phyloP scores from a whole-genome alignment of 306 rosid species.

The Cercis canadensis region DNA sequence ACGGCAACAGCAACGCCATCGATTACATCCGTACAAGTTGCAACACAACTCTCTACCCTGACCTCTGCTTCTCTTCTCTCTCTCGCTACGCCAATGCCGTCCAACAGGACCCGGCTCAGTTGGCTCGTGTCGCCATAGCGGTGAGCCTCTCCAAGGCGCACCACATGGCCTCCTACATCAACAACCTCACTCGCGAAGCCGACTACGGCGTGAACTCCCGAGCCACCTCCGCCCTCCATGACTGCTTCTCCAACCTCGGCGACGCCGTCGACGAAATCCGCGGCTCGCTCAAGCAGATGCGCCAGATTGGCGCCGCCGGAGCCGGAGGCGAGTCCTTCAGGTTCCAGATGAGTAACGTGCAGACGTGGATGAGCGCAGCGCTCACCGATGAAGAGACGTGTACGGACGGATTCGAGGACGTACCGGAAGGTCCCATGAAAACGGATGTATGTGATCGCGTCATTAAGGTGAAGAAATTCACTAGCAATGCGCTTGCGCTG shows the following conservation, averaged over 20 bases:
- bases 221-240: slow-evolving; percentile 70
- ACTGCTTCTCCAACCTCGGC: slow-evolving; percentile 81
- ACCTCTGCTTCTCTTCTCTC: slow-evolving; percentile 82
- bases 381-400: slow-evolving; percentile 94
- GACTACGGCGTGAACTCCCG: slow-evolving; percentile 60
- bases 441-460: slow-evolving; percentile 55
- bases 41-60: slow-evolving; percentile 79
- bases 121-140: slow-evolving; percentile 81
- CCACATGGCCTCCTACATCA: slow-evolving; percentile 56
- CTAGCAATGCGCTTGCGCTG: slow-evolving; percentile 91
- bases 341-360: slow-evolving; percentile 96
- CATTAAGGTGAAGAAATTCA: slow-evolving; percentile 64
- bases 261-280: slow-evolving; percentile 89
- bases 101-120: slow-evolving; percentile 70
- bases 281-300: slow-evolving; percentile 90
- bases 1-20: not conserved
- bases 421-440: slow-evolving; percentile 63
- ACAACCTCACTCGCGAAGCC: slow-evolving; percentile 65
- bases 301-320: slow-evolving; percentile 54
- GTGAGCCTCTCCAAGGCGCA: slow-evolving; percentile 66
- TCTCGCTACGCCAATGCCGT: slow-evolving; percentile 82
- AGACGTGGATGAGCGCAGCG: slow-evolving; percentile 99
- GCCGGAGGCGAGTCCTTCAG: slow-evolving; percentile 49
- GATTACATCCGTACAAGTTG: slow-evolving; percentile 87
- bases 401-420: slow-evolving; percentile 89